These are phyloP conservation scores for Penicillium occitanis DNA, from an alignment of 2,329 filamentous ascomycete genomes.

Conservation along the genomic window DNA sequence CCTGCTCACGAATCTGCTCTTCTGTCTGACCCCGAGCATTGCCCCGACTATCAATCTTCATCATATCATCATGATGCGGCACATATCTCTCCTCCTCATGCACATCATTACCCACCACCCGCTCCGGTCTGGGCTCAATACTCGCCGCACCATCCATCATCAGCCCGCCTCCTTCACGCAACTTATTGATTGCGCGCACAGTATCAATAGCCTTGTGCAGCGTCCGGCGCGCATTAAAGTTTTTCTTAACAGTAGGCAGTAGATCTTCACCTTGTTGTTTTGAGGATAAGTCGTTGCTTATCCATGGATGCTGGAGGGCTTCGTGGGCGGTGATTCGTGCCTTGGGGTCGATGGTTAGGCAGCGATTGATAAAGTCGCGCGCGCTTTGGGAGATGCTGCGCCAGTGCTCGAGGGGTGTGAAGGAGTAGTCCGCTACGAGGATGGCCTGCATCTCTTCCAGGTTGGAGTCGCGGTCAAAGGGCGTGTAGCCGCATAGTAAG, in stretches of 20 bases:
- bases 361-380: slow-evolving; percentile 88
- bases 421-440: slow-evolving; percentile 91
- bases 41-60: slow-evolving; percentile 59
- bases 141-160: slow-evolving; percentile 64
- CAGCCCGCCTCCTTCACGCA: slow-evolving; percentile 60
- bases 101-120: slow-evolving; percentile 46
- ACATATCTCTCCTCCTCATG: slow-evolving; percentile 36
- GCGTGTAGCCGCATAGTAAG: slow-evolving; percentile 94
- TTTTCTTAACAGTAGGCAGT: slow-evolving; percentile 66
- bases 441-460: slow-evolving; percentile 99
- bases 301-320: slow-evolving; percentile 65
- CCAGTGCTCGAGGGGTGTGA: slow-evolving; percentile 95
- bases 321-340: slow-evolving; percentile 89
- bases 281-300: slow-evolving; percentile 53
- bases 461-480: slow-evolving; percentile 95
- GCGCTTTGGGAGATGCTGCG: slow-evolving; percentile 82
- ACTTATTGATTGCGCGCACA: slow-evolving; percentile 66
- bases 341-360: slow-evolving; percentile 84
- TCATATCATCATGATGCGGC: slow-evolving; percentile 31
- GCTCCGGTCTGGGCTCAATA: slow-evolving; percentile 54
- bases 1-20: slow-evolving; percentile 61
- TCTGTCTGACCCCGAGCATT: slow-evolving; percentile 63
- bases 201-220: slow-evolving; percentile 68
- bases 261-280: slow-evolving; percentile 51
- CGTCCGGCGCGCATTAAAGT: slow-evolving; percentile 66